Conservation (phyloP, 768 basidiomycete genomes). For the Termitomyces sp. region DNA sequence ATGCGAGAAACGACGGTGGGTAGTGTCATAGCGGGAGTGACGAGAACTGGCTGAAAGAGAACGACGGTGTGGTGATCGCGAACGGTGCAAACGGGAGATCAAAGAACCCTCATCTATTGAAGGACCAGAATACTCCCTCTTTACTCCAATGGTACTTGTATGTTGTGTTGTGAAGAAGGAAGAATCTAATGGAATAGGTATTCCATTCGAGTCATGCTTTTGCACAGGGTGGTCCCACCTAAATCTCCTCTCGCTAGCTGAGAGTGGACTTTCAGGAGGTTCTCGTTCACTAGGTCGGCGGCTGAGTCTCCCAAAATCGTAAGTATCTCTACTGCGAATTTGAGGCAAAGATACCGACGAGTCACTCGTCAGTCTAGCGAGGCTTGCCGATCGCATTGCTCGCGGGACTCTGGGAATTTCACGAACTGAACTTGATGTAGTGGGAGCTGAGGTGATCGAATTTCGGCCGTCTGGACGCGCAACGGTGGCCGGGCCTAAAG, state of each 20-base stretch:
- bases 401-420: slow-evolving; percentile 15
- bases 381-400: slow-evolving; percentile 12
- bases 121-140: slow-evolving; percentile 3
- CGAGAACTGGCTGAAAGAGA: slow-evolving; percentile 4
- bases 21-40: neutral
- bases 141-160: neutral
- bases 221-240: neutral
- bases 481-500: neutral
- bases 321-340: neutral
- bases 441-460: neutral
- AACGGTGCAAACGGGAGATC: neutral
- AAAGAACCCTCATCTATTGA: neutral
- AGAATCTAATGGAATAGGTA: slow-evolving; percentile 14
- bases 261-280: neutral
- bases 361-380: neutral
- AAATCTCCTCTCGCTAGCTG: neutral
- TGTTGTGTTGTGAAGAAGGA: slow-evolving; percentile 5
- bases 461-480: neutral
- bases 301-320: neutral
- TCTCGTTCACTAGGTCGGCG: neutral
- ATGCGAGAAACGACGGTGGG: neutral
- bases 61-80: neutral
- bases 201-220: neutral
- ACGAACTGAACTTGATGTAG: neutral
- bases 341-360: neutral